Percentiles rank a stretch among this genome's conserved stretches.
These are phyloP conservation scores for Aspergillus awamori DNA, from an alignment of 2,329 filamentous ascomycete species.

Conservation along the genomic window DNA sequence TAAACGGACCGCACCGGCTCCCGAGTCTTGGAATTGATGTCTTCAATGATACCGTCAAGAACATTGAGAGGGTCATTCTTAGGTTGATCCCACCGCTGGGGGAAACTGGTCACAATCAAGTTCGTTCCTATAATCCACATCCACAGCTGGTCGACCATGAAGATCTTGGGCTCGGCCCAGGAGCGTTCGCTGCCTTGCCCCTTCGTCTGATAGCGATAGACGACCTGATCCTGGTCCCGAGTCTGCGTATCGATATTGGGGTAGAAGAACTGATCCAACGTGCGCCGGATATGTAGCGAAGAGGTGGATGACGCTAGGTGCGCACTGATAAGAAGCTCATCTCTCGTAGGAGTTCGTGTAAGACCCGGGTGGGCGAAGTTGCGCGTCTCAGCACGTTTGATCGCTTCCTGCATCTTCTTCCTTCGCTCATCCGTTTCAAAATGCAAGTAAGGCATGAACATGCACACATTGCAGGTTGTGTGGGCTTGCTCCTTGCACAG, in stretches of 20 bases:
- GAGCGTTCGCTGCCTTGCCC: slow-evolving; percentile 36
- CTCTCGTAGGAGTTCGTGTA: slow-evolving; percentile 36
- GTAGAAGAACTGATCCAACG: slow-evolving; percentile 68
- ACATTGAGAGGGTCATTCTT: slow-evolving; percentile 66
- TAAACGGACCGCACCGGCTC: slow-evolving; percentile 64
- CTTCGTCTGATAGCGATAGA: slow-evolving; percentile 60
- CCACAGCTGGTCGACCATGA: slow-evolving; percentile 72
- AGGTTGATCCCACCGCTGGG: slow-evolving; percentile 54
- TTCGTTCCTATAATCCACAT: slow-evolving; percentile 64
- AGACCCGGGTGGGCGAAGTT: slow-evolving; percentile 25
- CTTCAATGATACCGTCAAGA: slow-evolving; percentile 62
- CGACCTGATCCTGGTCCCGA: slow-evolving; percentile 66
- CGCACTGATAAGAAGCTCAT: slow-evolving; percentile 41
- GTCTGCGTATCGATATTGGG: slow-evolving; percentile 61
- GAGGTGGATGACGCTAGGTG: slow-evolving; percentile 41
- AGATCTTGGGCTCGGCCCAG: slow-evolving; percentile 57
- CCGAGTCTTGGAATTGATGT: slow-evolving; percentile 66
- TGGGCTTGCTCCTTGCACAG: slow-evolving; percentile 36
- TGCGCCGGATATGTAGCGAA: slow-evolving; percentile 60
- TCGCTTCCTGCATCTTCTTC: slow-evolving; percentile 60
- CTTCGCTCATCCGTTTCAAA: slow-evolving; percentile 63
- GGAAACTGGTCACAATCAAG: slow-evolving; percentile 55
- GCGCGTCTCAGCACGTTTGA: slow-evolving; percentile 40
- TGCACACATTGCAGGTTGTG: slow-evolving; percentile 32
- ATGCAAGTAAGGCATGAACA: slow-evolving; percentile 67